Conservation (phyloP, 1,284 basidiomycete genomes). For the Ganoderma lingzhi region DNA sequence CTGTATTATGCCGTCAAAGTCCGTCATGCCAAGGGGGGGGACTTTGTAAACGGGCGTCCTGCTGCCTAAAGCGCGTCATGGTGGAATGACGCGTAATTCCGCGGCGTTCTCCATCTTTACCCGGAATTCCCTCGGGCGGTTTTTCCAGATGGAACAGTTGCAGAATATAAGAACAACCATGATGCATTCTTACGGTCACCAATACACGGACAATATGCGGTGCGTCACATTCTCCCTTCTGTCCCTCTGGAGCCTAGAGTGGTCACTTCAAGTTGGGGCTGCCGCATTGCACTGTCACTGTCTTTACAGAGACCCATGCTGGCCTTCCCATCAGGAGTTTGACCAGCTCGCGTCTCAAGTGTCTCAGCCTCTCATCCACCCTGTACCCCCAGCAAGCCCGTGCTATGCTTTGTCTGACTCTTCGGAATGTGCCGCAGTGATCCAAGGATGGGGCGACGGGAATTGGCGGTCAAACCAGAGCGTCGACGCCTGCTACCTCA, state of each 20-base stretch:
- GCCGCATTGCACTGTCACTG: constrained; percentile 40
- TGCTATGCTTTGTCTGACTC: constrained; percentile 46
- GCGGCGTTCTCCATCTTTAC: no score
- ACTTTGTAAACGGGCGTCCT: no score
- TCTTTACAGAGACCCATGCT: constrained; percentile 47
- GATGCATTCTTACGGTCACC: not conserved
- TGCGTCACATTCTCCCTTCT: not conserved
- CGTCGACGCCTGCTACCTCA: constrained; percentile 52
- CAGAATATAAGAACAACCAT: not conserved
- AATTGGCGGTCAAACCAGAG: constrained; percentile 50
- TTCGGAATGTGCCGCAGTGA: constrained; percentile 45
- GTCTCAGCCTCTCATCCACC: constrained; percentile 48
- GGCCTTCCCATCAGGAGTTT: constrained; percentile 49
- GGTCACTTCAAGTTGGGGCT: constrained; percentile 37
- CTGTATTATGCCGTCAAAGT: no score
- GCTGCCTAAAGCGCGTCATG: no score
- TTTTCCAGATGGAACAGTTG: not conserved
- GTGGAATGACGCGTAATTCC: no score
- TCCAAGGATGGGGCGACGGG: constrained; percentile 41
- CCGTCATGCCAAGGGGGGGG: no score
- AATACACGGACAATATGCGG: not conserved
- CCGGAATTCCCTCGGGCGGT: no score
- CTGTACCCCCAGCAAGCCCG: constrained; percentile 45
- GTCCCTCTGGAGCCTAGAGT: constrained; percentile 23
- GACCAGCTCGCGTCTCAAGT: constrained; percentile 42